Conservation (phyloP, 2,329 filamentous ascomycete species). For the Tolypocladium endophyticum region DNA sequence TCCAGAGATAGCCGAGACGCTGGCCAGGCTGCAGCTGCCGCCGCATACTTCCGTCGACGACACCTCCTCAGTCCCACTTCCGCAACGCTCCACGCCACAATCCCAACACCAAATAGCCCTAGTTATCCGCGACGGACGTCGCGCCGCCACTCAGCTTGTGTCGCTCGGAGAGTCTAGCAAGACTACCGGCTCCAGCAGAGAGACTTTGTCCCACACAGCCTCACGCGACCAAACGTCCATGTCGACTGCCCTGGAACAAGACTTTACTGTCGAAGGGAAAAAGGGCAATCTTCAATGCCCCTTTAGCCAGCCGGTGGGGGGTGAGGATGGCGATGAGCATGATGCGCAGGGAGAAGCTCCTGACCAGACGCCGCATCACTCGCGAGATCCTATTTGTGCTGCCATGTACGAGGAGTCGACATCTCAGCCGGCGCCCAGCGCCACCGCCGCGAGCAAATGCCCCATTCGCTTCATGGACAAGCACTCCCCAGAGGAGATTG, state of each 20-base stretch:
- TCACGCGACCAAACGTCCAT: conserved; percentile 41
- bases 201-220: conserved; percentile 31
- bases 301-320: conserved; percentile 45
- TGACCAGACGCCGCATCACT: conserved; percentile 36
- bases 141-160: conserved; percentile 42
- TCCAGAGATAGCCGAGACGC: conserved; percentile 54
- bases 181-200: conserved; percentile 38
- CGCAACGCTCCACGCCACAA: conserved; percentile 30
- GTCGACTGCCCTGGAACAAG: conserved; percentile 66
- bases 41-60: conserved; percentile 39
- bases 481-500: conserved; percentile 86
- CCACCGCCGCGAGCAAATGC: conserved; percentile 54
- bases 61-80: conserved; percentile 42
- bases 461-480: conserved; percentile 89
- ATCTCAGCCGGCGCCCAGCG: conserved; percentile 40
- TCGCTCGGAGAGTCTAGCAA: conserved; percentile 39
- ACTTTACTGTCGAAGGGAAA: conserved; percentile 80
- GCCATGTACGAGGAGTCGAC: conserved; percentile 51
- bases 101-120: conserved; percentile 47
- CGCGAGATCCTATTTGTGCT: conserved; percentile 51
- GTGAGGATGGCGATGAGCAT: conserved; percentile 15
- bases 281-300: conserved; percentile 74
- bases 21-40: conserved; percentile 56
- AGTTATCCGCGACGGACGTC: conserved; percentile 53
- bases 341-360: conserved; percentile 12